A percentile compares a stretch with the other conserved stretches of the same genome.
These are phyloP conservation scores for Microbotryum lychnidis-dioicae DNA, from an alignment of 1,284 basidiomycete species.

Conservation along the genomic window DNA sequence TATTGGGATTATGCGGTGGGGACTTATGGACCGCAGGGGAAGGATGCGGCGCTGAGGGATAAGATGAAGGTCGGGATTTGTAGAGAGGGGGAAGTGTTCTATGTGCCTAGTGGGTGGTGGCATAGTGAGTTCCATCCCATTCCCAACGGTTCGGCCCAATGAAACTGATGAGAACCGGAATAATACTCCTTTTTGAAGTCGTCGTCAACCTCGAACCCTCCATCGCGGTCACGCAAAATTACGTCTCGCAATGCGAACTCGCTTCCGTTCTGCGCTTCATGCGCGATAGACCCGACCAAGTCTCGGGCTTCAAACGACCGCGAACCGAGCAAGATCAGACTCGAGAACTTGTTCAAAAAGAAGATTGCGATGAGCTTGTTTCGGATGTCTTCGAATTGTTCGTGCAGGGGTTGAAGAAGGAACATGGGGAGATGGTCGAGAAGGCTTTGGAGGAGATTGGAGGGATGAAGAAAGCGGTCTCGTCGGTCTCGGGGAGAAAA, in stretches of 20 bases:
- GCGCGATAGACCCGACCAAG: slow-evolving; percentile 41
- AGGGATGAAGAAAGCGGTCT: background rate
- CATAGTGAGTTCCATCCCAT: slow-evolving; percentile 24
- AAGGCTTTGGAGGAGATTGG: slow-evolving; percentile 1
- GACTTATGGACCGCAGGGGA: slow-evolving; percentile 37
- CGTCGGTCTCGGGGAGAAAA: background rate
- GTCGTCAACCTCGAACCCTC: slow-evolving; percentile 38
- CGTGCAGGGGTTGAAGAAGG: background rate
- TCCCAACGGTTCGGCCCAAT: too few species aligned
- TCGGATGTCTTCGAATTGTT: slow-evolving; percentile 10
- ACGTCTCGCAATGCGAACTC: slow-evolving; percentile 43
- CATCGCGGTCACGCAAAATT: slow-evolving; percentile 46
- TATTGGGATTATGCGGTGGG: slow-evolving; percentile 40
- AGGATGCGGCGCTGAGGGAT: slow-evolving; percentile 31
- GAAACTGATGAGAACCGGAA: too few species aligned
- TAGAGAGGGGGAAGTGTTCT: slow-evolving; percentile 36
- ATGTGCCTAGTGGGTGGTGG: slow-evolving; percentile 37
- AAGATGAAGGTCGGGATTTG: slow-evolving; percentile 43
- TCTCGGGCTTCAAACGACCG: slow-evolving; percentile 42
- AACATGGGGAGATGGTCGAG: background rate
- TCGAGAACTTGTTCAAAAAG: slow-evolving; percentile 16
- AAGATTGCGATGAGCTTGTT: slow-evolving; percentile 11
- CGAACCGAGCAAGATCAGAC: background rate
- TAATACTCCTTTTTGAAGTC: slow-evolving; percentile 13
- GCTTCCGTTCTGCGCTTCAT: slow-evolving; percentile 42